phyloP scores from a whole-genome alignment of 1,284 basidiomycete genomes.

The Fomitopsis schrenkii region DNA sequence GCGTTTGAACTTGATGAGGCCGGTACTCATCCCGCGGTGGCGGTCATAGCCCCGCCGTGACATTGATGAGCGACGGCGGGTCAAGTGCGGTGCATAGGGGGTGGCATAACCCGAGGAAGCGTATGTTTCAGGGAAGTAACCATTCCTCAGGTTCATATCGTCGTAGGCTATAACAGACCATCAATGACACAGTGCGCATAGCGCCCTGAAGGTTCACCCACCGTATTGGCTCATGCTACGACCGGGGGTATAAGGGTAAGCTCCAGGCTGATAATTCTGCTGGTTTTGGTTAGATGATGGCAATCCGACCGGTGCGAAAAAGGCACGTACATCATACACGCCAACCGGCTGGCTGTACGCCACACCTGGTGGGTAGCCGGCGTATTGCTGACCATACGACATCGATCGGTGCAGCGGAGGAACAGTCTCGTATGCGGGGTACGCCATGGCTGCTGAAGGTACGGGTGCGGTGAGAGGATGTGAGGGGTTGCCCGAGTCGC shows the following conservation, averaged over 20 bases:
- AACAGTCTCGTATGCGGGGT: constrained; percentile 32
- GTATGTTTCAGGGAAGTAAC: constrained; percentile 20
- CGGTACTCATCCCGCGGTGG: constrained; percentile 40
- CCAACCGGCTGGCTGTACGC: constrained; percentile 22
- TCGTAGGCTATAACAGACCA: constrained; percentile 39
- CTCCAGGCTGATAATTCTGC: constrained; percentile 17
- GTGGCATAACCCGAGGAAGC: constrained; percentile 17
- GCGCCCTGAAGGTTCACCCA: constrained; percentile 7
- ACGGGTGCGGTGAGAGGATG: not conserved
- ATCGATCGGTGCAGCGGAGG: constrained; percentile 24
- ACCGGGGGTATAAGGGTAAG: constrained; percentile 22
- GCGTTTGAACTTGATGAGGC: constrained; percentile 67
- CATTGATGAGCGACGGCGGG: constrained; percentile 51
- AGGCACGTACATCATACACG: constrained; percentile 23
- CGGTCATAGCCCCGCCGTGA: constrained; percentile 44
- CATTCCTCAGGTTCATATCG: constrained; percentile 32
- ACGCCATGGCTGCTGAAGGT: constrained; percentile 26
- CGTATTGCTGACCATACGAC: constrained; percentile 24
- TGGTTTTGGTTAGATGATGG: not conserved
- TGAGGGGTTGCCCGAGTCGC: not conserved
- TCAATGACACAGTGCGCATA: not conserved
- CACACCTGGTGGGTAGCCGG: constrained; percentile 15
- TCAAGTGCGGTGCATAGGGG: constrained; percentile 31
- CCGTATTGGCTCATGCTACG: constrained; percentile 24
- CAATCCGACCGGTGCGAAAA: not conserved